Evolutionary conservation across 768 basidiomycete genomes (phyloP).

Genomic region (Pulveroboletus ravenelii): DNA sequence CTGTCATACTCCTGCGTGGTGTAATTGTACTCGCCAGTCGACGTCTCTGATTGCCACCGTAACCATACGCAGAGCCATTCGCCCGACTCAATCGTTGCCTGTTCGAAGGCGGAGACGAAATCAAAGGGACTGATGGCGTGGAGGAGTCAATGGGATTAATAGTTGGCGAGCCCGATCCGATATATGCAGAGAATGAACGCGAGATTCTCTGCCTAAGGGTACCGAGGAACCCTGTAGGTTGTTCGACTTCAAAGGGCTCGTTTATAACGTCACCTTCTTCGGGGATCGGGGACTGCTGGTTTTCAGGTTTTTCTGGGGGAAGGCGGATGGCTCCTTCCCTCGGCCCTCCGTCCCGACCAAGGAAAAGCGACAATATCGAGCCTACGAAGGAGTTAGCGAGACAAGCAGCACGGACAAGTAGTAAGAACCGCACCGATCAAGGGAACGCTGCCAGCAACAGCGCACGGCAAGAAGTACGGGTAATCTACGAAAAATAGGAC

Average conservation of each 20-base stretch:
- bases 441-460: slow-evolving; percentile 72
- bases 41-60: slow-evolving; percentile 51
- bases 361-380: slow-evolving; percentile 82
- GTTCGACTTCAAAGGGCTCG: slow-evolving; percentile 42
- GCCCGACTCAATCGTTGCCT: slow-evolving; percentile 50
- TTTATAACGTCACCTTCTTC: slow-evolving; percentile 57
- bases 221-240: slow-evolving; percentile 33
- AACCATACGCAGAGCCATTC: slow-evolving; percentile 80
- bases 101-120: slow-evolving; percentile 38
- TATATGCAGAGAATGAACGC: slow-evolving; percentile 54
- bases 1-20: slow-evolving; percentile 49
- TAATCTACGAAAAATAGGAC: slow-evolving; percentile 66
- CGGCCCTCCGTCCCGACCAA: slow-evolving; percentile 88
- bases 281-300: slow-evolving; percentile 48
- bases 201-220: slow-evolving; percentile 48
- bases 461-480: slow-evolving; percentile 89
- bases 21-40: slow-evolving; percentile 48
- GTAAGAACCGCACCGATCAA: slow-evolving; percentile 48
- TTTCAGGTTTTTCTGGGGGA: slow-evolving; percentile 62
- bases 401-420: not conserved
- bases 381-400: slow-evolving; percentile 40
- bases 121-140: slow-evolving; percentile 42
- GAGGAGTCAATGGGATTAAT: slow-evolving; percentile 30
- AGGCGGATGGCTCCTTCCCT: slow-evolving; percentile 82
- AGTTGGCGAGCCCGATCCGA: slow-evolving; percentile 48